phyloP scores from a whole-genome alignment of 805 yeast genomes.

The Kodamaea hsintzibuensis region DNA sequence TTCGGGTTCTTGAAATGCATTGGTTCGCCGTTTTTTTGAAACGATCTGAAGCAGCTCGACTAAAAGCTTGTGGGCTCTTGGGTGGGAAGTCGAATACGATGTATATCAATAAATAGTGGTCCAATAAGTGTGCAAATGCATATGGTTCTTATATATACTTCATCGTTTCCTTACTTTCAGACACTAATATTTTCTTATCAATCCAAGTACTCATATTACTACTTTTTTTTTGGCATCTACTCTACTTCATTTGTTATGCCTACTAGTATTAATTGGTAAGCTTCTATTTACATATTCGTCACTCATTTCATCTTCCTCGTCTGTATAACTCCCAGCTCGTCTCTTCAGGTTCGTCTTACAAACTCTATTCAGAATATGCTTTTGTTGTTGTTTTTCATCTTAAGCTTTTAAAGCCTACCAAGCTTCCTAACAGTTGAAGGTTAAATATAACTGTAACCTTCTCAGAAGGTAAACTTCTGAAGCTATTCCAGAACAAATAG shows the following conservation, averaged over 20 bases:
- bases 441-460: no score
- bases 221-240: no score
- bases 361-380: neutral
- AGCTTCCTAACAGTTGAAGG: neutral
- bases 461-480: neutral
- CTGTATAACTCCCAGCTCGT: neutral
- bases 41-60: neutral
- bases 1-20: neutral
- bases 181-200: no score
- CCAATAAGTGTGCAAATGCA: no score
- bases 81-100: neutral
- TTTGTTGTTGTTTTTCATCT: neutral
- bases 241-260: no score
- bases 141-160: neutral
- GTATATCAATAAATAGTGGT: neutral
- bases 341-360: neutral
- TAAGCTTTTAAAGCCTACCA: neutral
- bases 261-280: no score
- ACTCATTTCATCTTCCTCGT: no score
- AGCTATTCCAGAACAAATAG: neutral
- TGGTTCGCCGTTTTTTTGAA: neutral
- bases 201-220: no score
- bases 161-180: neutral
- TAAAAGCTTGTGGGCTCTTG: neutral
- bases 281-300: no score